These are phyloP conservation scores for Zalaria sp. DNA, from an alignment of 2,329 filamentous ascomycete genomes.

Conservation along the genomic window DNA sequence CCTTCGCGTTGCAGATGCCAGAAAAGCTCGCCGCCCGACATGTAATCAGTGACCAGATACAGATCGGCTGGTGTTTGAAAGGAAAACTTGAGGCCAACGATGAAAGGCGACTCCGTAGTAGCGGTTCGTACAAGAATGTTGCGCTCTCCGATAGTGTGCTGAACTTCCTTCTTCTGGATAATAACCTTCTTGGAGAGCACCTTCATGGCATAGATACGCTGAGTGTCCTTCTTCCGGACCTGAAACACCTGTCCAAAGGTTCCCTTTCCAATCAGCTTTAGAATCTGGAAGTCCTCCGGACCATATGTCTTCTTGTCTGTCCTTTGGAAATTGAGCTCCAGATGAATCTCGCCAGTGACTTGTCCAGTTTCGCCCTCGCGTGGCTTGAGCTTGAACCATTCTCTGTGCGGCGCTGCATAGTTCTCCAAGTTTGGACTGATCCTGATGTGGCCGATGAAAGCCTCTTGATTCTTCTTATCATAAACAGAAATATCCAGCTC, in stretches of 20 bases:
- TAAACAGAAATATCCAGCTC: constrained; percentile 90
- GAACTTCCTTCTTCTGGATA: constrained; percentile 98
- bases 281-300: constrained; percentile 87
- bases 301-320: constrained; percentile 85
- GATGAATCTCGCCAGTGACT: constrained; percentile 72
- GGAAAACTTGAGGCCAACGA: constrained; percentile 94
- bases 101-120: constrained; percentile 91
- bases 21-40: constrained; percentile 96
- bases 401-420: constrained; percentile 57
- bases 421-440: constrained; percentile 58
- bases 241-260: constrained; percentile 99
- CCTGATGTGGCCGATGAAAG: constrained; percentile 82
- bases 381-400: constrained; percentile 73
- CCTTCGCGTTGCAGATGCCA: constrained; percentile 98
- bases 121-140: constrained; percentile 96
- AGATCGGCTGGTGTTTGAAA: constrained; percentile 96
- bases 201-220: constrained; percentile 97
- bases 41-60: constrained; percentile 97
- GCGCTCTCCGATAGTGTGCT: constrained; percentile 89
- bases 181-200: constrained; percentile 99
- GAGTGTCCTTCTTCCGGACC: constrained; percentile 91
- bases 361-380: constrained; percentile 66
- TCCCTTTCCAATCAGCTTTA: constrained; percentile 93
- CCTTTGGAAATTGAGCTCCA: constrained; percentile 75
- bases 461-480: constrained; percentile 70